Percentiles rank a stretch among this genome's conserved stretches.
Conservation (phyloP, 2,329 filamentous ascomycete species). For the Chaetothyriales sp. region DNA sequence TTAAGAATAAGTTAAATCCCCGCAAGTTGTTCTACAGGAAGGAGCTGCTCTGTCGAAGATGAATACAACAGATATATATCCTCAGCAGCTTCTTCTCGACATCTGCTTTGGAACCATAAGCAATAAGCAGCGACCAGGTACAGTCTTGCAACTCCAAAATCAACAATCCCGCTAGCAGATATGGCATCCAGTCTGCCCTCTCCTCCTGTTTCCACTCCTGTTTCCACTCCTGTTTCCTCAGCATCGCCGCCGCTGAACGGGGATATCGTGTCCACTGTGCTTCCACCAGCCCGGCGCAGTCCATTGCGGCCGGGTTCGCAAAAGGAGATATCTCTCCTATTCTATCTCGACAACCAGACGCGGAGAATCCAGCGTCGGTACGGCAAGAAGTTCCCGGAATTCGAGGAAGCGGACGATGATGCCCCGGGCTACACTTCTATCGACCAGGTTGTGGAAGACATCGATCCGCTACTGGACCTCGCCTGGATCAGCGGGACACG, state of each 20-base stretch:
- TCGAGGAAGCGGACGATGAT: constrained; percentile 20
- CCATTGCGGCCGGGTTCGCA: constrained; percentile 40
- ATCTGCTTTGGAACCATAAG: neutral
- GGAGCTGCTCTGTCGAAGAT: no score
- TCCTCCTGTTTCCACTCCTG: constrained; percentile 6
- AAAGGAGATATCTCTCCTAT: constrained; percentile 44
- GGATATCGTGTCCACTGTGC: constrained; percentile 15
- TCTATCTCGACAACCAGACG: constrained; percentile 40
- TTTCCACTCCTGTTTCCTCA: no score
- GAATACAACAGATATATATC: neutral
- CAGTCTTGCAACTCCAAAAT: neutral
- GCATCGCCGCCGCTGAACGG: constrained; percentile 6
- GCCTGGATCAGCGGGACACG: constrained; percentile 80
- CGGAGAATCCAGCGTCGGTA: constrained; percentile 37
- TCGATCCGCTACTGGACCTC: constrained; percentile 61
- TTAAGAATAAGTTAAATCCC: no score
- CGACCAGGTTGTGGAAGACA: constrained; percentile 54
- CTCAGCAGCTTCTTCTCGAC: neutral
- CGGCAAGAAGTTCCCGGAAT: constrained; percentile 10
- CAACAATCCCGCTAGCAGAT: neutral
- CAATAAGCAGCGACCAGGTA: neutral
- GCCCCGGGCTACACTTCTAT: constrained; percentile 45
- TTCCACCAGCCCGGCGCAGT: constrained; percentile 38
- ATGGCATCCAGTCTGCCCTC: constrained; percentile 2
- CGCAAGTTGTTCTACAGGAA: no score